phyloP scores from a whole-genome alignment of 2,329 filamentous ascomycete species.

The Phaeosphaeria sp. region DNA sequence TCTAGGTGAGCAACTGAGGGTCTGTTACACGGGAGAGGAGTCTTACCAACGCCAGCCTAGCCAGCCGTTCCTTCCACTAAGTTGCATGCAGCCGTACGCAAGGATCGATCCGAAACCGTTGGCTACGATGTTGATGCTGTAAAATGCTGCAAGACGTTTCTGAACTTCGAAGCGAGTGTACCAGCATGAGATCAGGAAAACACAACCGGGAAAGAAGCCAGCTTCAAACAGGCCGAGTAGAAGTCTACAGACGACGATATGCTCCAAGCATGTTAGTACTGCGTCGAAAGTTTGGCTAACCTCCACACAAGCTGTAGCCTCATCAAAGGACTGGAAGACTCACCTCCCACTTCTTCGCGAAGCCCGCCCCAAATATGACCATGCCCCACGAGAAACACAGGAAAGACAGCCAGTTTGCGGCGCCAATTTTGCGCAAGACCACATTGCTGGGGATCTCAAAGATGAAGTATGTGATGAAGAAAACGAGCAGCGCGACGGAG shows the following conservation, averaged over 20 bases:
- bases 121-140: slow-evolving; percentile 58
- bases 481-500: slow-evolving; percentile 58
- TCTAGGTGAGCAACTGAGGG: neutral
- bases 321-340: neutral
- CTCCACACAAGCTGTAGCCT: neutral
- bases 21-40: neutral
- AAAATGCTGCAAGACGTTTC: slow-evolving; percentile 57
- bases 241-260: slow-evolving; percentile 26
- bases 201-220: slow-evolving; percentile 17
- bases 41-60: slow-evolving; percentile 20
- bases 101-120: slow-evolving; percentile 62
- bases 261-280: neutral
- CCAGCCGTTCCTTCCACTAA: slow-evolving; percentile 16
- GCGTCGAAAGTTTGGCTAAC: neutral
- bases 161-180: slow-evolving; percentile 62
- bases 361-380: slow-evolving; percentile 24
- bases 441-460: slow-evolving; percentile 62
- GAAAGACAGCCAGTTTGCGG: slow-evolving; percentile 30
- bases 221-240: slow-evolving; percentile 32
- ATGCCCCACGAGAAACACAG: slow-evolving; percentile 29
- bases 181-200: slow-evolving; percentile 27
- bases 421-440: slow-evolving; percentile 49
- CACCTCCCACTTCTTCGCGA: slow-evolving; percentile 24
- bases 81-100: slow-evolving; percentile 49
- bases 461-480: slow-evolving; percentile 61